Percentiles rank a stretch among this genome's conserved stretches.
Evolutionary conservation across 768 basidiomycete genomes (phyloP).

Genomic region (Termitomyces sp.): DNA sequence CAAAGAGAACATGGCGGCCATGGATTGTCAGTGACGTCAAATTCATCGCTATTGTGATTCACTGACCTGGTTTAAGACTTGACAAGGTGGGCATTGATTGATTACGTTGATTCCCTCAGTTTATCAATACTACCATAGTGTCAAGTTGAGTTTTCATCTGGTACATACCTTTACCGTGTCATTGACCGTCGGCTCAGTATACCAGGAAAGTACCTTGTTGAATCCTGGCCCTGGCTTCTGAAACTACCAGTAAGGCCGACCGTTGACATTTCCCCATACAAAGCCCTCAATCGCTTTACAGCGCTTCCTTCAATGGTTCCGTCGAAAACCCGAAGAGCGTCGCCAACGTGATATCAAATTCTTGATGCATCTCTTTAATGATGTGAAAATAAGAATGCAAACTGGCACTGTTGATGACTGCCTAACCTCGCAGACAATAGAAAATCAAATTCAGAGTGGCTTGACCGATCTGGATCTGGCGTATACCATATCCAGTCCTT

Average conservation of each 20-base stretch:
- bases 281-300: constrained; percentile 8
- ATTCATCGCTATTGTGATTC: not conserved
- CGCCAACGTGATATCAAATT: constrained; percentile 37
- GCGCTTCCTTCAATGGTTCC: constrained; percentile 42
- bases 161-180: not conserved
- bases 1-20: constrained; percentile 40
- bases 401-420: constrained; percentile 37
- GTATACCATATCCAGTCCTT: constrained; percentile 42
- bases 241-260: constrained; percentile 35
- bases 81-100: not conserved
- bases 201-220: constrained; percentile 48
- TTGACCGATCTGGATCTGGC: constrained; percentile 42
- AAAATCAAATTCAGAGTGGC: constrained; percentile 32
- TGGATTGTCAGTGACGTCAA: constrained; percentile 34
- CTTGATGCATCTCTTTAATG: constrained; percentile 36
- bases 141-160: constrained; percentile 1
- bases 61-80: not conserved
- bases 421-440: constrained; percentile 35
- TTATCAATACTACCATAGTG: not conserved
- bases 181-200: constrained; percentile 27
- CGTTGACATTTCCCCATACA: not conserved
- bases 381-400: constrained; percentile 40
- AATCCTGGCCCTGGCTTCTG: constrained; percentile 45
- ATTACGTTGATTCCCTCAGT: not conserved
- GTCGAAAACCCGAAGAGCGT: constrained; percentile 35